phyloP scores from a whole-genome alignment of 306 rosid genomes.

The Cucurbita maxima region DNA sequence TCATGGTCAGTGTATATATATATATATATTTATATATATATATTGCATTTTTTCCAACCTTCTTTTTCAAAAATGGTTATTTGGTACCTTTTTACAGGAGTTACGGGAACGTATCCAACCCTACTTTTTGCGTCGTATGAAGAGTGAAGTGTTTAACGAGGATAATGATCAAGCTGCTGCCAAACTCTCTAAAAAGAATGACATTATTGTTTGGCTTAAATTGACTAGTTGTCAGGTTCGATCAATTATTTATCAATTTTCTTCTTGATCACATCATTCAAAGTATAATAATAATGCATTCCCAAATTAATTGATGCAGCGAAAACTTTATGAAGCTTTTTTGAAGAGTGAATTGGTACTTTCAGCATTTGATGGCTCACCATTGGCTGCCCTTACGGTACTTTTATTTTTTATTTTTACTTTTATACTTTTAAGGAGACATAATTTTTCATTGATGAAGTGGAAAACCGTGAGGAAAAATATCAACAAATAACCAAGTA shows the following conservation, averaged over 20 bases:
- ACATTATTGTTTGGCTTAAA: conserved; percentile 80
- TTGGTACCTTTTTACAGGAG: conserved; percentile 24
- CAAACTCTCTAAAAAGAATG: conserved; percentile 66
- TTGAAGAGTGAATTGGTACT: conserved; percentile 74
- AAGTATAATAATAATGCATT: background rate
- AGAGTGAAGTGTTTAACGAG: conserved; percentile 73
- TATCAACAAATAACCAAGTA: too few relatives aligned
- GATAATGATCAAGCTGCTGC: conserved; percentile 31
- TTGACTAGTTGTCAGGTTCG: conserved; percentile 66
- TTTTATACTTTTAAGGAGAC: too few relatives aligned
- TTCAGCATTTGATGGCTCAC: conserved; percentile 89
- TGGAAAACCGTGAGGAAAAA: too few relatives aligned
- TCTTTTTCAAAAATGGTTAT: background rate
- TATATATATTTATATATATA: too few relatives aligned
- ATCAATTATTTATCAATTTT: conserved; percentile 7
- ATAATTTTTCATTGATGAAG: too few relatives aligned
- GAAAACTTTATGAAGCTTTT: conserved; percentile 70
- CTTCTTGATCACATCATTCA: background rate
- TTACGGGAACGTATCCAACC: conserved; percentile 75
- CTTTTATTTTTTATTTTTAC: too few relatives aligned
- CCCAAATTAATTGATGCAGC: conserved; percentile 26
- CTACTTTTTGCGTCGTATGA: conserved; percentile 71
- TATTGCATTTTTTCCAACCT: background rate
- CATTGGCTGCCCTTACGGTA: conserved; percentile 82
- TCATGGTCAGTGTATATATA: background rate